A percentile compares a stretch with the other conserved stretches of the same genome.
Evolutionary conservation across 1,284 basidiomycete genomes (phyloP).

Genomic region (Pascua sp.): DNA sequence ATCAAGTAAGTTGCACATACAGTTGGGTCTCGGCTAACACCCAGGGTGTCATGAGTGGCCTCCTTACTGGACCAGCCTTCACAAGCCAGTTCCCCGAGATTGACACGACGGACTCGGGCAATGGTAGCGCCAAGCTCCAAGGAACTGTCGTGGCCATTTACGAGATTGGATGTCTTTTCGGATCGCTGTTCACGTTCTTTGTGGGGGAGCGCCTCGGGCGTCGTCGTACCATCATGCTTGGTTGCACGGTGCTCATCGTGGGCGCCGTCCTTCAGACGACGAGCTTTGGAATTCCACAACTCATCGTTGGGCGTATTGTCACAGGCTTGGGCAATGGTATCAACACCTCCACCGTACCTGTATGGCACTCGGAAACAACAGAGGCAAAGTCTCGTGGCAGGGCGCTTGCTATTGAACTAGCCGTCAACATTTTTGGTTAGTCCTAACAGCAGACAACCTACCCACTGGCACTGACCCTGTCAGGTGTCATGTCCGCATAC

Average conservation of each 20-base stretch:
- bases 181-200: conserved; percentile 4
- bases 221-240: conserved; percentile 18
- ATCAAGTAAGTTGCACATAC: background rate
- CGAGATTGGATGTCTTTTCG: conserved; percentile 6
- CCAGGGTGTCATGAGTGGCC: conserved; percentile 49
- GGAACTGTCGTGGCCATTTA: conserved; percentile 29
- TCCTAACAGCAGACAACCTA: too few relatives aligned
- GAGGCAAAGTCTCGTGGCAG: conserved; percentile 47
- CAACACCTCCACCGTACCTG: conserved; percentile 49
- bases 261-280: conserved; percentile 46
- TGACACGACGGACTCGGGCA: conserved; percentile 13
- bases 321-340: conserved; percentile 50
- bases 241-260: conserved; percentile 38
- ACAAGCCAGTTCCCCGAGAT: conserved; percentile 19
- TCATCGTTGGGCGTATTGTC: conserved; percentile 50
- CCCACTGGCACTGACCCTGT: conserved; percentile 23
- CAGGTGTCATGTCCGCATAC: conserved; percentile 35
- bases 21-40: conserved; percentile 19
- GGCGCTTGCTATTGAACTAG: conserved; percentile 44
- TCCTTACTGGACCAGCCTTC: conserved; percentile 33
- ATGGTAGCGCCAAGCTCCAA: conserved; percentile 28
- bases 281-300: conserved; percentile 38
- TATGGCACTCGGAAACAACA: conserved; percentile 46
- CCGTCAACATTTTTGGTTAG: conserved; percentile 33
- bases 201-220: conserved; percentile 5